A percentile compares a stretch with the other conserved stretches of the same genome.
These are phyloP conservation scores for Termitomyces sp. DNA, from an alignment of 768 basidiomycete species.

Conservation along the genomic window DNA sequence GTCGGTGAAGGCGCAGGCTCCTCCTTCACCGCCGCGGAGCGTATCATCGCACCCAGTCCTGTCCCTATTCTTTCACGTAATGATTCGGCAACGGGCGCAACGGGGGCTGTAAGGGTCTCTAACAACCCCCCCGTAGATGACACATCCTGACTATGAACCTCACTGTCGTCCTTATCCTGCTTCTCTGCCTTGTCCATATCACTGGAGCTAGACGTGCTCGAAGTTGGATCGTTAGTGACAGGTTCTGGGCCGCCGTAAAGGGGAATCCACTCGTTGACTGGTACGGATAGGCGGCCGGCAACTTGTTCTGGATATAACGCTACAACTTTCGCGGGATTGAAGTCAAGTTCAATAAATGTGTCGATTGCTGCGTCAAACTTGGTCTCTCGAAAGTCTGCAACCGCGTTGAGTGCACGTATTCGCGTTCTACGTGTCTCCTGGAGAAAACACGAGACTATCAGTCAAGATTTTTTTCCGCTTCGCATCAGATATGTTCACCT, in stretches of 20 bases:
- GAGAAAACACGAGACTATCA: background rate
- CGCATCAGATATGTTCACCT: constrained; percentile 32
- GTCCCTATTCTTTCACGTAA: constrained; percentile 46
- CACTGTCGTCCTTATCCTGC: constrained; percentile 12
- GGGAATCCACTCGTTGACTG: constrained; percentile 68
- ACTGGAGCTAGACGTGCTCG: constrained; percentile 17
- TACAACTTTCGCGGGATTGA: constrained; percentile 92
- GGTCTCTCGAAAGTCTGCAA: constrained; percentile 64
- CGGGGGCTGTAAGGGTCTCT: constrained; percentile 25
- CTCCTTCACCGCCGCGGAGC: constrained; percentile 40
- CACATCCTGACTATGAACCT: constrained; percentile 16
- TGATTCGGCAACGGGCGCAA: constrained; percentile 31
- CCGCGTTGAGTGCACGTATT: constrained; percentile 71
- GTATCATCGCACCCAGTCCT: constrained; percentile 39
- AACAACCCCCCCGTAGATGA: constrained; percentile 23
- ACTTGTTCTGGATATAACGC: constrained; percentile 82
- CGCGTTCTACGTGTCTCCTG: constrained; percentile 52
- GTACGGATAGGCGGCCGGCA: constrained; percentile 70
- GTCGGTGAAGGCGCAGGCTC: constrained; percentile 60
- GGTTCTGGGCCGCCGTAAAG: constrained; percentile 73
- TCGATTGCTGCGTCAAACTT: constrained; percentile 80
- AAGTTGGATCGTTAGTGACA: constrained; percentile 20
- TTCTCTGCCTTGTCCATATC: constrained; percentile 15
- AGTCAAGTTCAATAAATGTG: constrained; percentile 79
- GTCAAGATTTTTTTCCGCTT: background rate